phyloP scores from a whole-genome alignment of 306 rosid species.

The Dryas drummondii region DNA sequence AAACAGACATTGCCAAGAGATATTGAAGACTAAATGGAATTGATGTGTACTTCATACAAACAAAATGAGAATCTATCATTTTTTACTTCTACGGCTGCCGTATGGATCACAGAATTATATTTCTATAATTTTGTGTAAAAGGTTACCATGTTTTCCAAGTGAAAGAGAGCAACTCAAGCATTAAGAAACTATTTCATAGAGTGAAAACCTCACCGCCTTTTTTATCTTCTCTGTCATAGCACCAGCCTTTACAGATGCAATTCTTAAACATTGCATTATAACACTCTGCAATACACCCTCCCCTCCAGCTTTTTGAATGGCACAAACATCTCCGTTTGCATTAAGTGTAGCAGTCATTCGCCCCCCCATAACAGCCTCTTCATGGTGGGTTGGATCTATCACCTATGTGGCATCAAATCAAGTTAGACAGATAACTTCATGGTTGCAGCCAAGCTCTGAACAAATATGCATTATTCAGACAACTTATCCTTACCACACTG shows the following conservation, averaged over 20 bases:
- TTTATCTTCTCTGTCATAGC: constrained; percentile 74
- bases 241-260: constrained; percentile 80
- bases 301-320: constrained; percentile 94
- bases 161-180: constrained; percentile 1
- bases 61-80: not conserved
- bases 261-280: constrained; percentile 78
- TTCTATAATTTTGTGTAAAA: not conserved
- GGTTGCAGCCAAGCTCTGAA: constrained; percentile 11
- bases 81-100: not conserved
- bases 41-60: not conserved
- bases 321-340: constrained; percentile 79
- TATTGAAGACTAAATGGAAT: not conserved
- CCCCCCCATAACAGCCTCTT: constrained; percentile 89
- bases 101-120: not conserved
- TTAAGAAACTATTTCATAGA: constrained; percentile 6
- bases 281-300: constrained; percentile 60
- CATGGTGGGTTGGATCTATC: constrained; percentile 84
- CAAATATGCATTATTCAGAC: constrained; percentile 4
- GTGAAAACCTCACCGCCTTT: constrained; percentile 59
- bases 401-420: constrained; percentile 43
- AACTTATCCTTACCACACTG: constrained; percentile 47
- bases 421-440: constrained; percentile 11
- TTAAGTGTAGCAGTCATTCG: constrained; percentile 89
- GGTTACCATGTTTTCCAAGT: not conserved
- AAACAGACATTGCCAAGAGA: not conserved